Percentiles rank a stretch among this genome's conserved stretches.
Conservation (phyloP, 805 yeast species). For the Candida odintsovae region DNA sequence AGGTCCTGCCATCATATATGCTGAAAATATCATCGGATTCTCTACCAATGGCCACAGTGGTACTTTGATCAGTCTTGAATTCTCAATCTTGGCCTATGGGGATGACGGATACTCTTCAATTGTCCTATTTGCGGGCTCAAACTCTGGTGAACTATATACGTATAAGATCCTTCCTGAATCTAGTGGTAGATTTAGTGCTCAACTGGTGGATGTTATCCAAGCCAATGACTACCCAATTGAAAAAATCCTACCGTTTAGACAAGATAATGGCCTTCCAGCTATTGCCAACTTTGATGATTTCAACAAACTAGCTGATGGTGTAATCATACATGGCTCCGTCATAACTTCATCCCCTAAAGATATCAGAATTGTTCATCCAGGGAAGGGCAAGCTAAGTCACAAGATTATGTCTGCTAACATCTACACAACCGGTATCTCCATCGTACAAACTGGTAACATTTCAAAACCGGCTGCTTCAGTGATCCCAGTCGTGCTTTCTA, state of each 20-base stretch:
- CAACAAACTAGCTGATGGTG: slow-evolving; percentile 54
- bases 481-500: slow-evolving; percentile 37
- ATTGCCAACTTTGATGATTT: slow-evolving; percentile 55
- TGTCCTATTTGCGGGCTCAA: slow-evolving; percentile 69
- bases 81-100: slow-evolving; percentile 64
- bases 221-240: slow-evolving; percentile 48
- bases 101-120: slow-evolving; percentile 71
- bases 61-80: slow-evolving; percentile 56
- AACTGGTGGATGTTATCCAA: slow-evolving; percentile 41
- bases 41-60: slow-evolving; percentile 22
- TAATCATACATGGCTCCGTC: slow-evolving; percentile 55
- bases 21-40: slow-evolving; percentile 27
- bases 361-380: slow-evolving; percentile 54
- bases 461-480: slow-evolving; percentile 39
- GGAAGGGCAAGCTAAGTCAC: slow-evolving; percentile 58
- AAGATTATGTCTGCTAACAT: slow-evolving; percentile 47
- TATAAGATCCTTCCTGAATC: slow-evolving; percentile 61
- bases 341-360: slow-evolving; percentile 53
- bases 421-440: slow-evolving; percentile 46
- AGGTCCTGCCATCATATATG: slow-evolving; percentile 64
- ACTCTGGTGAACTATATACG: slow-evolving; percentile 60
- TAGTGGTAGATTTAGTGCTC: slow-evolving; percentile 55
- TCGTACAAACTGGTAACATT: slow-evolving; percentile 22
- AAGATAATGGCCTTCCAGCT: slow-evolving; percentile 57
- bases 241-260: slow-evolving; percentile 51